Conservation (phyloP, 345 rosid species). For the Carallia pectinifolia region DNA sequence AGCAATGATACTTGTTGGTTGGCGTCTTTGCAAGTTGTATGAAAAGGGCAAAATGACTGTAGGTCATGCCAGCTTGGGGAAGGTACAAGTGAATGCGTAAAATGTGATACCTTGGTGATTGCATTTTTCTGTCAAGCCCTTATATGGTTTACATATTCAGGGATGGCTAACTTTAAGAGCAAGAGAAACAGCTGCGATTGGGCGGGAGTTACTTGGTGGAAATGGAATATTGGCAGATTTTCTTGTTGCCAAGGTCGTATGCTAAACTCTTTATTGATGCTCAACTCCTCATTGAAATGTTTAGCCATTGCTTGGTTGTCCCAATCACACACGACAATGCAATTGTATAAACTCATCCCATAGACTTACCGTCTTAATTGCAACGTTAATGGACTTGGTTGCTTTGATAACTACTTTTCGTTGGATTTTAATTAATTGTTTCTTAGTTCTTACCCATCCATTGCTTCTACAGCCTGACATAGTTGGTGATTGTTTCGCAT, state of each 20-base stretch:
- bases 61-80: slow-evolving; percentile 95
- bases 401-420: background rate
- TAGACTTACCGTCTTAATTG: background rate
- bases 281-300: background rate
- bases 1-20: slow-evolving; percentile 89
- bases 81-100: slow-evolving; percentile 44
- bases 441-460: background rate
- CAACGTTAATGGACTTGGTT: background rate
- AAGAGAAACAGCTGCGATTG: slow-evolving; percentile 76
- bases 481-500: background rate
- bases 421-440: background rate
- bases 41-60: slow-evolving; percentile 84
- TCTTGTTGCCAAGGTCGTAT: slow-evolving; percentile 84
- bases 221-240: slow-evolving; percentile 84
- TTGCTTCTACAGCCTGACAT: no score
- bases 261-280: slow-evolving; percentile 4
- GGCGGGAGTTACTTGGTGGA: slow-evolving; percentile 93
- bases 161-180: slow-evolving; percentile 77
- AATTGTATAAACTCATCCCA: background rate
- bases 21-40: slow-evolving; percentile 93
- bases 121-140: background rate
- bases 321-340: background rate
- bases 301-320: background rate
- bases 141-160: slow-evolving; percentile 33
- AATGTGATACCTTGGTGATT: background rate